Conservation (phyloP, 495 filamentous ascomycete species). For the Hapsidospora chrysogenum region DNA sequence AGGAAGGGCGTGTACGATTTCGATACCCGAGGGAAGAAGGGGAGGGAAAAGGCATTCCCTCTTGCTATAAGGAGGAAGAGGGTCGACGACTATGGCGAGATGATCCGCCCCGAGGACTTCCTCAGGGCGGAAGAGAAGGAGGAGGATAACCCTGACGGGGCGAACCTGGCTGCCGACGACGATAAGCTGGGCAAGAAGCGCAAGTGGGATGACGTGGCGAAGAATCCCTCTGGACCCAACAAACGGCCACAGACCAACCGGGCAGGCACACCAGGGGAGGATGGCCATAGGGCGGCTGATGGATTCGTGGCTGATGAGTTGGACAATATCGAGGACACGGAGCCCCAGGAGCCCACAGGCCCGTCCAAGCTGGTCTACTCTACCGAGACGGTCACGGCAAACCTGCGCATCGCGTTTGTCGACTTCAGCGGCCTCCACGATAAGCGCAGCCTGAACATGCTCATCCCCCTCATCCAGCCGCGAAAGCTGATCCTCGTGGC, state of each 20-base stretch:
- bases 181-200: constrained; percentile 79
- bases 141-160: constrained; percentile 40
- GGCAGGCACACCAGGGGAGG: constrained; percentile 19
- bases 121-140: constrained; percentile 86
- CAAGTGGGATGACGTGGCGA: constrained; percentile 67
- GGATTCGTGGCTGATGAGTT: constrained; percentile 28
- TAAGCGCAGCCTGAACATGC: constrained; percentile 78
- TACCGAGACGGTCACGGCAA: constrained; percentile 41
- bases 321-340: constrained; percentile 38
- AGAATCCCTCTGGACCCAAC: constrained; percentile 16
- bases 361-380: constrained; percentile 58
- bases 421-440: constrained; percentile 91
- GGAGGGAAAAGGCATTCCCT: constrained; percentile 84
- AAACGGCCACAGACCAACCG: constrained; percentile 22
- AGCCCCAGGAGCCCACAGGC: constrained; percentile 40
- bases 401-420: constrained; percentile 65
- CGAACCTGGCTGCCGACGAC: constrained; percentile 25
- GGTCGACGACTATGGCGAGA: constrained; percentile 80
- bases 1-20: constrained; percentile 80
- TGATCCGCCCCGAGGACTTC: constrained; percentile 86
- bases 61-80: constrained; percentile 65
- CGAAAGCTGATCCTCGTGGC: constrained; percentile 82
- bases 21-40: constrained; percentile 83
- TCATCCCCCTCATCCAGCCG: constrained; percentile 86
- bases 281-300: constrained; percentile 18